Evolutionary conservation across 768 basidiomycete species (phyloP).

Genomic region (Chalciporus piperatus): DNA sequence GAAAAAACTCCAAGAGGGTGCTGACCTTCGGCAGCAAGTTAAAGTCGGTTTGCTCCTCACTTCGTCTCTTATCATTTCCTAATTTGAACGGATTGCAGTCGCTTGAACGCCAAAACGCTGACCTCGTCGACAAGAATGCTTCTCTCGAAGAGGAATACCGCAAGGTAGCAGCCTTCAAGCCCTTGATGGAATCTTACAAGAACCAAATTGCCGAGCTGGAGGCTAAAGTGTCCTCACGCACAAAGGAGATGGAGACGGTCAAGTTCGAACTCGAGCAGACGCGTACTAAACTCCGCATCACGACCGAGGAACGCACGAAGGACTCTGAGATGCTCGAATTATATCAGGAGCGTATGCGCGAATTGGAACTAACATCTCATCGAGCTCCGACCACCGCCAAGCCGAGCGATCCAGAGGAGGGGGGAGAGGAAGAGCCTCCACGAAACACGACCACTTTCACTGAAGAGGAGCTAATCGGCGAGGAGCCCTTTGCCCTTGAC

Average conservation of each 20-base stretch:
- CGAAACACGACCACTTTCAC: slow-evolving; percentile 31
- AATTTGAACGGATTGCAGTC: slow-evolving; percentile 42
- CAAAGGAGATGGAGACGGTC: slow-evolving; percentile 69
- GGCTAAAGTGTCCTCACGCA: slow-evolving; percentile 58
- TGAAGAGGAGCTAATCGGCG: slow-evolving; percentile 48
- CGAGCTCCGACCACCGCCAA: slow-evolving; percentile 38
- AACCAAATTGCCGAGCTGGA: slow-evolving; percentile 82
- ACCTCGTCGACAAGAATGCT: slow-evolving; percentile 87
- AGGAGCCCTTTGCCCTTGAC: slow-evolving; percentile 63
- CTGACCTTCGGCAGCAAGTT: slow-evolving; percentile 82
- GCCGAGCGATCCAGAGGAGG: slow-evolving; percentile 15
- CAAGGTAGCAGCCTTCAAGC: slow-evolving; percentile 82
- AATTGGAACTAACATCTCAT: slow-evolving; percentile 73
- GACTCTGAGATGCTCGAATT: slow-evolving; percentile 85
- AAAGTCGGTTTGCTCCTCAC: slow-evolving; percentile 48
- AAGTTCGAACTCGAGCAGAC: slow-evolving; percentile 77
- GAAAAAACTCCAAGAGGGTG: slow-evolving; percentile 95
- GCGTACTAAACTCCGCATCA: slow-evolving; percentile 64
- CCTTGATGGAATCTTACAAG: slow-evolving; percentile 91
- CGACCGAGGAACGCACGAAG: slow-evolving; percentile 65
- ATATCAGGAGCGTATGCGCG: slow-evolving; percentile 87
- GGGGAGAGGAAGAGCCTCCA: slow-evolving; percentile 5
- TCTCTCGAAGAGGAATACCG: slow-evolving; percentile 90
- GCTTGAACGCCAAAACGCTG: slow-evolving; percentile 90
- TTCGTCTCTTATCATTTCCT: neutral